Percentiles rank a stretch among this genome's conserved stretches.
Evolutionary conservation across 371 early-diverging fungal species (phyloP).

Genomic region (Circinella umbellata): DNA sequence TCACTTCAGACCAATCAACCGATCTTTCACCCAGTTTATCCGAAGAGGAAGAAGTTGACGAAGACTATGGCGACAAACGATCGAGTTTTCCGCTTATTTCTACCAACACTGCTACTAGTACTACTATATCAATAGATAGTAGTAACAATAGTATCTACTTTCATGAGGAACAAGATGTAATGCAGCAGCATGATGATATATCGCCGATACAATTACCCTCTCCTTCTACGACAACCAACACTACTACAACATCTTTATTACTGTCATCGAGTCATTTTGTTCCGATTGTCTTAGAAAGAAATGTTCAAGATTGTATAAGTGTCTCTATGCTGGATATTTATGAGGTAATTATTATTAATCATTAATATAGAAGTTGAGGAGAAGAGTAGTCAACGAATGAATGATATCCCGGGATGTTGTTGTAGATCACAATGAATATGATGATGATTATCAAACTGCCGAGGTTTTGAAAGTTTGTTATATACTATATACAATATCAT

Average conservation of each 20-base stretch:
- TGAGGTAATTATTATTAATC: slow-evolving; percentile 19
- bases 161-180: not conserved
- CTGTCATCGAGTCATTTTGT: not conserved
- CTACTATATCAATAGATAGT: not conserved
- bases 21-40: slow-evolving; percentile 9
- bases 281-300: slow-evolving; percentile 16
- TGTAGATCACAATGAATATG: no score
- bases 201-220: not conserved
- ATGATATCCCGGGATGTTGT: no score
- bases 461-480: not conserved
- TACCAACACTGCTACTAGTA: not conserved
- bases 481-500: not conserved
- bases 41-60: not conserved
- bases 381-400: no score
- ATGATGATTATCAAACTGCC: no score
- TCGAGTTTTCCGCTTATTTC: not conserved
- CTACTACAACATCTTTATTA: no score
- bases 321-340: slow-evolving; percentile 32
- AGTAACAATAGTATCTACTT: not conserved
- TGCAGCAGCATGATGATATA: not conserved
- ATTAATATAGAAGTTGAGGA: not conserved
- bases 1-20: slow-evolving; percentile 17
- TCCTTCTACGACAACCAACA: not conserved
- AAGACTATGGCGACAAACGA: no score
- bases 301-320: slow-evolving; percentile 21